Evolutionary conservation across 2,329 filamentous ascomycete species (phyloP).

Genomic region (Clonostachys rosea): DNA sequence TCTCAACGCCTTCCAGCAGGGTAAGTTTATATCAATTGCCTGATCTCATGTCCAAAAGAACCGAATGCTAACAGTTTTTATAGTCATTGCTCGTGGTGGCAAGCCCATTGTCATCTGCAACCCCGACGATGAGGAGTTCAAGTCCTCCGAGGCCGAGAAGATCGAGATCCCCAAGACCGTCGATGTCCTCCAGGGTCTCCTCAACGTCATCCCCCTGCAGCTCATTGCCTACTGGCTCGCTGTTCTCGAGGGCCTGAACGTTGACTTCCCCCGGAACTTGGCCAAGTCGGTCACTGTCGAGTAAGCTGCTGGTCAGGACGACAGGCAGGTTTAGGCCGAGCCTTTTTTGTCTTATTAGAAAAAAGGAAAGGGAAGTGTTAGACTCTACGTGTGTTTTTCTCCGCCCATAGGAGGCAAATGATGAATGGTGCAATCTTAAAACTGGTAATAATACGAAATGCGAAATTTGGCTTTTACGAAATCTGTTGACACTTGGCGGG

Average conservation of each 20-base stretch:
- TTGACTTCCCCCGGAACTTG: constrained; percentile 97
- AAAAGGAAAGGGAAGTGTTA: no score
- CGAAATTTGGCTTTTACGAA: no score
- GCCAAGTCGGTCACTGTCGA: constrained; percentile 99
- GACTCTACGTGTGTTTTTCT: no score
- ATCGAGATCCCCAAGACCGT: constrained; percentile 97
- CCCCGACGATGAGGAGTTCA: constrained; percentile 82
- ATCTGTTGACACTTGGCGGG: no score
- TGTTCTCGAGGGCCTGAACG: constrained; percentile 91
- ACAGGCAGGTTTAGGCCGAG: no score
- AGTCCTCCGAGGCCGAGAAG: constrained; percentile 82
- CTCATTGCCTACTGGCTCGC: constrained; percentile 99
- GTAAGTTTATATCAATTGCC: constrained; percentile 36
- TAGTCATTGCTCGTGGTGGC: constrained; percentile 90
- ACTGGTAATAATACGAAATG: no score
- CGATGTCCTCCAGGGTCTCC: constrained; percentile 89
- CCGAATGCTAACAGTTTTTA: constrained; percentile 9
- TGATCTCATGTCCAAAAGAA: neutral
- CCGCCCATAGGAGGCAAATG: no score
- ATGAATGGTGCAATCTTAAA: no score
- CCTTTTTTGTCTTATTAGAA: no score
- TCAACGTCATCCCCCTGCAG: constrained; percentile 97
- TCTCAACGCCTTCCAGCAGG: constrained; percentile 98
- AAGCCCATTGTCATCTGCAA: constrained; percentile 99
- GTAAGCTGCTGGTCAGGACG: constrained; percentile 45